Conservation (phyloP, 139 green algal genomes). For the Volvox africanus region DNA sequence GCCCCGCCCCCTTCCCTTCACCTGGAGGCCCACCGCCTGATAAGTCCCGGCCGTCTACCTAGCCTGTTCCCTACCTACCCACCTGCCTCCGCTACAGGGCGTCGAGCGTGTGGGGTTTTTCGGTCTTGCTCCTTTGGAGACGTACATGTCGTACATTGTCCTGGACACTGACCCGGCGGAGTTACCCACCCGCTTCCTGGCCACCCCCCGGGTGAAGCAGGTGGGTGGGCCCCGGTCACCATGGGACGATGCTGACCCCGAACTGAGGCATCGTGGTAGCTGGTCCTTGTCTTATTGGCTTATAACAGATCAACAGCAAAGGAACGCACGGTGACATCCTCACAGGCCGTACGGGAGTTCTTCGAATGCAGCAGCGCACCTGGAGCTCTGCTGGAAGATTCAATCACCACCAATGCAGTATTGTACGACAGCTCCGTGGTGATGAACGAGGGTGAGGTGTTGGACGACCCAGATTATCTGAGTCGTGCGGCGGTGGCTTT, state of each 20-base stretch:
- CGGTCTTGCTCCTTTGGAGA: background rate
- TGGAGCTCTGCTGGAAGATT: constrained; percentile 26
- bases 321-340: background rate
- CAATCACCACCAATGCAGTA: background rate
- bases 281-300: background rate
- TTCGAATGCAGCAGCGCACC: constrained; percentile 2
- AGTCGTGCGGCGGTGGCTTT: background rate
- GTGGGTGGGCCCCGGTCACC: background rate
- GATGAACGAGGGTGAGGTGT: background rate
- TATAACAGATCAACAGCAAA: background rate
- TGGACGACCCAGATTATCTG: constrained; percentile 11
- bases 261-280: too few species aligned
- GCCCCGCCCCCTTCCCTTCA: too few species aligned
- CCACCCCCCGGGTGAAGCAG: constrained; percentile 6
- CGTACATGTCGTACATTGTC: background rate
- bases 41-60: too few species aligned
- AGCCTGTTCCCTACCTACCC: too few species aligned
- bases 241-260: too few species aligned
- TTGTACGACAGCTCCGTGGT: background rate
- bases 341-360: background rate
- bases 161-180: background rate
- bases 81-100: background rate
- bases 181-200: background rate
- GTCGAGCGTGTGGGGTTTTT: constrained; percentile 30
- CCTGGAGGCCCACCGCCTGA: too few species aligned